Conservation (phyloP, 139 green algal species). For the Marvania coccoides region DNA sequence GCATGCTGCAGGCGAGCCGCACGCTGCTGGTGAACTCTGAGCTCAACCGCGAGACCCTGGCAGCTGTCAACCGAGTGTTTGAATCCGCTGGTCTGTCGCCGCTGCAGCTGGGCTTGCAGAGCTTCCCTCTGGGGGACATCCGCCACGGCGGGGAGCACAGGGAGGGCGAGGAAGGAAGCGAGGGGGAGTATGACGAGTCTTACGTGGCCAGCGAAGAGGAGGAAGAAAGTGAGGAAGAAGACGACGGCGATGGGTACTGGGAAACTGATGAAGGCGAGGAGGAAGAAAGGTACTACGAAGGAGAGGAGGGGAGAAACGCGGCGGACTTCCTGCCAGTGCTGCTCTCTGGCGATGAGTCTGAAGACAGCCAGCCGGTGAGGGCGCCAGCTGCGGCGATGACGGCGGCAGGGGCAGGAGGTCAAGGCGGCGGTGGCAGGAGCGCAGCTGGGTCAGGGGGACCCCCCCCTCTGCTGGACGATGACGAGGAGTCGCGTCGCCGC, state of each 20-base stretch:
- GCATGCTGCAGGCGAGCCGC: background rate
- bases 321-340: background rate
- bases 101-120: slow-evolving; percentile 1
- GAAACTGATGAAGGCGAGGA: background rate
- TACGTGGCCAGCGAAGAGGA: background rate
- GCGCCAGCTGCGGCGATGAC: background rate
- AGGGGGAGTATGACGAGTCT: background rate
- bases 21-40: background rate
- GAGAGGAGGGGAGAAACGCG: no score
- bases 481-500: background rate
- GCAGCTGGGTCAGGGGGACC: no score
- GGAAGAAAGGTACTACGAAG: no score
- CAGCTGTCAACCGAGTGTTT: slow-evolving; percentile 14
- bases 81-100: background rate
- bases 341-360: no score
- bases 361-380: no score
- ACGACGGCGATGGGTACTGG: background rate
- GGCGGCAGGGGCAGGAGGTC: slow-evolving; percentile 4
- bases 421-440: no score
- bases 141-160: background rate
- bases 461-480: background rate
- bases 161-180: background rate
- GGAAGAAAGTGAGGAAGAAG: background rate
- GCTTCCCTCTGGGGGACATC: slow-evolving; percentile 6
- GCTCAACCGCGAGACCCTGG: slow-evolving; percentile 11